These are phyloP conservation scores for Gossypium ekmanianum DNA, from an alignment of 345 rosid species.

Conservation along the genomic window DNA sequence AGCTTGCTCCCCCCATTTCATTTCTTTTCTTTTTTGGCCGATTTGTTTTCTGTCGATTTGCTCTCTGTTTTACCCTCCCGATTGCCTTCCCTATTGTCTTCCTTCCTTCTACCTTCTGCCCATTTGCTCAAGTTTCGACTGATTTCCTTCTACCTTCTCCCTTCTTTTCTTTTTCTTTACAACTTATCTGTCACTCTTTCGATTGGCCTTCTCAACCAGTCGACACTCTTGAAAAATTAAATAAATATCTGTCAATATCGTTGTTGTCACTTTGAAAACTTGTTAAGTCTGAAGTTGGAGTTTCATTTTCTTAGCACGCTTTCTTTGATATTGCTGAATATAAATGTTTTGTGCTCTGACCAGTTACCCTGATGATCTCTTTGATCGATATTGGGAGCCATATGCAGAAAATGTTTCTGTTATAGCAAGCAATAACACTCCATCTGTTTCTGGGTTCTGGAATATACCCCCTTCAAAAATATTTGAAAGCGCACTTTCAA, in stretches of 20 bases:
- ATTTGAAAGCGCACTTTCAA: constrained; percentile 57
- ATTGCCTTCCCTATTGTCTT: no score
- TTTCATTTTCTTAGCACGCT: neutral
- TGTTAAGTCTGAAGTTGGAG: neutral
- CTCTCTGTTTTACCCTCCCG: no score
- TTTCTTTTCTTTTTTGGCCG: no score
- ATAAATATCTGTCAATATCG: neutral
- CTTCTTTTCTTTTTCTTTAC: no score
- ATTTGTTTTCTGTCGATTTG: no score
- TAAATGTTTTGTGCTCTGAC: constrained; percentile 1
- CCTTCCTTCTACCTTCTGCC: no score
- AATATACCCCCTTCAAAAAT: constrained; percentile 74
- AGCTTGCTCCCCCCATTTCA: no score
- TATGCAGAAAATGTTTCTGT: constrained; percentile 28
- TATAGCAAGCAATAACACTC: constrained; percentile 40
- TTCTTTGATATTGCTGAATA: neutral
- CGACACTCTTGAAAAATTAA: neutral
- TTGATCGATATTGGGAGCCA: constrained; percentile 80
- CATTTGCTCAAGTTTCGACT: no score
- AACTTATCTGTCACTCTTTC: no score
- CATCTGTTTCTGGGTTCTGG: constrained; percentile 79
- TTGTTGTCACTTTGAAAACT: neutral
- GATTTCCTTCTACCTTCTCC: no score
- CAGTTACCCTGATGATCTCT: constrained; percentile 83
- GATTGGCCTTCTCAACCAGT: no score